Conservation (phyloP, 2,329 filamentous ascomycete species). For the Corinectria fuckeliana region DNA sequence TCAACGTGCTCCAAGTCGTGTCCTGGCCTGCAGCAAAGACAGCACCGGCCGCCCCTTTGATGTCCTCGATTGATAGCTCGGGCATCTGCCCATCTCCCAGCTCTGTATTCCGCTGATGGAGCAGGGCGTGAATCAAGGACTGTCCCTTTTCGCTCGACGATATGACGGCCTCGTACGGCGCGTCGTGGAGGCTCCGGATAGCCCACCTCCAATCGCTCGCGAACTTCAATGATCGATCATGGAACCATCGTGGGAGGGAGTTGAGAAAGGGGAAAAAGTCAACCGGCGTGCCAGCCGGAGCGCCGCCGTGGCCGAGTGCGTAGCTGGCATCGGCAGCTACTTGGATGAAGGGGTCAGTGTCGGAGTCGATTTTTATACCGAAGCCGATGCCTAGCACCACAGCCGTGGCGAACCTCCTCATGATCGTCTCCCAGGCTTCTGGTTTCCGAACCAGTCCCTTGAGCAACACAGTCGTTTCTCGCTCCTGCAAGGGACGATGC, state of each 20-base stretch:
- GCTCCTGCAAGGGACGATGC: slow-evolving; percentile 43
- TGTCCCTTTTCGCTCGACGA: slow-evolving; percentile 39
- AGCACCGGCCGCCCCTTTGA: slow-evolving; percentile 57
- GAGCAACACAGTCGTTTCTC: slow-evolving; percentile 41
- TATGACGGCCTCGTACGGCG: slow-evolving; percentile 48
- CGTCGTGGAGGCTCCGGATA: slow-evolving; percentile 51
- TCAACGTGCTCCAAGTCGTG: slow-evolving; percentile 51
- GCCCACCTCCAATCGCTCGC: slow-evolving; percentile 39
- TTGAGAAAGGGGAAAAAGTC: slow-evolving; percentile 55
- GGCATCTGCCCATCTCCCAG: slow-evolving; percentile 36
- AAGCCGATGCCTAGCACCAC: slow-evolving; percentile 52
- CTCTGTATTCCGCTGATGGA: slow-evolving; percentile 34
- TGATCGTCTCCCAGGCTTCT: slow-evolving; percentile 43
- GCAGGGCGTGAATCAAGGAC: slow-evolving; percentile 38
- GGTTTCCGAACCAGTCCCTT: slow-evolving; percentile 42
- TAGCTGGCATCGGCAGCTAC: slow-evolving; percentile 42
- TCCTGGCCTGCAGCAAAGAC: slow-evolving; percentile 56
- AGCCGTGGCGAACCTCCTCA: slow-evolving; percentile 48
- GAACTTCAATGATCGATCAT: slow-evolving; percentile 40
- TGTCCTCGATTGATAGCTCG: slow-evolving; percentile 50
- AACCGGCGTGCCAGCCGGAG: slow-evolving; percentile 46
- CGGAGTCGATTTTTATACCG: slow-evolving; percentile 46
- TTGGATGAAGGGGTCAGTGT: slow-evolving; percentile 49
- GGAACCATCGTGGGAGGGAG: slow-evolving; percentile 47
- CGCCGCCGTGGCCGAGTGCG: slow-evolving; percentile 37